Evolutionary conservation across 495 filamentous ascomycete genomes (phyloP).

Genomic region (Aspergillus ellipticus): DNA sequence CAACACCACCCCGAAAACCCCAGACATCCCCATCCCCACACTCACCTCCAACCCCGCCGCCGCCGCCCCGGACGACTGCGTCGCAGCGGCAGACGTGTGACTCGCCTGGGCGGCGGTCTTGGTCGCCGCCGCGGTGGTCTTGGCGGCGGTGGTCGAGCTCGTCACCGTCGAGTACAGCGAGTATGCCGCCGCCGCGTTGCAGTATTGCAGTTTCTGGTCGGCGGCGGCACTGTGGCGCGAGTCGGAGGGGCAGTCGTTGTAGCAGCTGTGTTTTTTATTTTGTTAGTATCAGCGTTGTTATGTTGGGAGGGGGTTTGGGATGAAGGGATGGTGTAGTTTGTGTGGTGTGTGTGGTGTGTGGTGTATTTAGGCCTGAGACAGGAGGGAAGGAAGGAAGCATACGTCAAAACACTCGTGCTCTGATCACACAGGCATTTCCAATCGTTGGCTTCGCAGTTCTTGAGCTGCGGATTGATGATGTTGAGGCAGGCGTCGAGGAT

Average conservation of each 20-base stretch:
- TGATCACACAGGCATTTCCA: conserved; percentile 32
- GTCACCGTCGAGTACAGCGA: conserved; percentile 8
- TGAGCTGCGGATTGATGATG: conserved; percentile 19
- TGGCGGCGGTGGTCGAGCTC: not conserved
- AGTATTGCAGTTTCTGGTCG: conserved; percentile 28
- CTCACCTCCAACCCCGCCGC: conserved; percentile 13
- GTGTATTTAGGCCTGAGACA: too few species aligned
- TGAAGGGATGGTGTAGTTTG: not conserved
- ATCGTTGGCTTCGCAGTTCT: conserved; percentile 23
- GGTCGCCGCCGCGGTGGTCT: conserved; percentile 11
- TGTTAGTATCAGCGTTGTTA: not conserved
- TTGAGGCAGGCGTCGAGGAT: conserved; percentile 32
- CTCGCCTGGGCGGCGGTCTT: conserved; percentile 3
- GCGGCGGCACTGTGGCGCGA: conserved; percentile 20
- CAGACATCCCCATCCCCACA: conserved; percentile 8
- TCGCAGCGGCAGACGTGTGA: not conserved
- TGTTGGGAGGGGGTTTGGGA: not conserved
- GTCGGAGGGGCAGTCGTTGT: conserved; percentile 39
- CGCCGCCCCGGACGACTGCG: conserved; percentile 18
- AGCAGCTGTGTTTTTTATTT: conserved; percentile 24
- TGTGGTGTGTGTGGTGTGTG: too few species aligned
- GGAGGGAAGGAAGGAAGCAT: conserved; percentile 2
- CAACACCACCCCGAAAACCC: not conserved
- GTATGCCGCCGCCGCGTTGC: conserved; percentile 30
- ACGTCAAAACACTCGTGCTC: conserved; percentile 31